phyloP scores from a whole-genome alignment of 2,329 filamentous ascomycete species.

The Colletotrichum paranaense region DNA sequence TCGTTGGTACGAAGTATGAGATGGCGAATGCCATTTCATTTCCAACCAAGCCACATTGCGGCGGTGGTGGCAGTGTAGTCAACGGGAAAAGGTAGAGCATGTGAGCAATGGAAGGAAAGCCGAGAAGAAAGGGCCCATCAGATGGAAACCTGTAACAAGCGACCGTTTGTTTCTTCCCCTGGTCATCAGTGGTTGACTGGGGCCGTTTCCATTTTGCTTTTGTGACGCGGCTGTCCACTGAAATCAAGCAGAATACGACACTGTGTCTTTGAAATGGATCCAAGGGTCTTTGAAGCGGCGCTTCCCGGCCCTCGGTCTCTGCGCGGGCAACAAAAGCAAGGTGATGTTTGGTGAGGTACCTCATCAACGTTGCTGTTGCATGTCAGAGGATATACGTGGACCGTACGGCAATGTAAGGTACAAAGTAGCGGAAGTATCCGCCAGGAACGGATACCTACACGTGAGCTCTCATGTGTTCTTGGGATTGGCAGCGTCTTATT shows the following conservation, averaged over 20 bases:
- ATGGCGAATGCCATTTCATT: neutral
- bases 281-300: neutral
- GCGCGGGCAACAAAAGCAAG: neutral
- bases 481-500: neutral
- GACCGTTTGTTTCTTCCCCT: constrained; percentile 13
- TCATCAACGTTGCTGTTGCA: neutral
- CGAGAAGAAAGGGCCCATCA: no score
- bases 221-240: neutral
- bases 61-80: neutral
- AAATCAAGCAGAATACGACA: neutral
- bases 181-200: neutral
- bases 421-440: no score
- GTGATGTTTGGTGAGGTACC: neutral
- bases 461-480: neutral
- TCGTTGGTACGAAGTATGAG: neutral
- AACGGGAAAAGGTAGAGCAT: neutral
- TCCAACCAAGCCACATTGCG: constrained; percentile 3
- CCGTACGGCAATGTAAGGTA: no score
- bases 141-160: neutral
- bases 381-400: neutral
- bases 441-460: neutral
- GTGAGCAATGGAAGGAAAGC: neutral
- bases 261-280: neutral
- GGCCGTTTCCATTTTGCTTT: neutral
- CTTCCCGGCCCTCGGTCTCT: neutral